Base-by-base conservation (phyloP, 2,329 filamentous ascomycete genomes). In the Beauveria sp. region DNA sequence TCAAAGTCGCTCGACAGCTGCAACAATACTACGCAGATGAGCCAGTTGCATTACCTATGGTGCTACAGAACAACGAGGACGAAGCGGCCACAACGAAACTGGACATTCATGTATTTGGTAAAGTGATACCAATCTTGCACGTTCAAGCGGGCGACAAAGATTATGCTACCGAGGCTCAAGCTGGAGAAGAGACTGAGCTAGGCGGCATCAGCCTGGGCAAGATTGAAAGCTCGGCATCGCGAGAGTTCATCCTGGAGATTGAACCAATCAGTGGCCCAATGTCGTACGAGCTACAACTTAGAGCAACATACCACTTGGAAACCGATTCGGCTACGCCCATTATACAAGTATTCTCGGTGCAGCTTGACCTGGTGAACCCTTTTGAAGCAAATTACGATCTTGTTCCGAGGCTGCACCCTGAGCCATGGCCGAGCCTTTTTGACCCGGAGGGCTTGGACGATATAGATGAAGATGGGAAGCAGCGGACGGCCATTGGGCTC, bases 321-420 rank as follows among this genome's bases (percentile, higher is more conserved):
- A 89, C 90, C 6, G 93, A 98, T 70, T 78, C 86, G 0, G 88
- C 89, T 56, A 96, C 92, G 1, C 87, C 88, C 1, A 88, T 98
- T 45, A 85, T 87, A 43, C 93, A 96, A 72, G 84, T 82, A 2
- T 76, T 88, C 24, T 80, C 85, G 1, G 81, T 89, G 45, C 86
- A 88, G 58, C 73, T 98, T 5, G 83, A 86, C 43, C 82, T 97
- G 60, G 85, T 91, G 59, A 87, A 86, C 55, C 91, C 93, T 0
- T 98, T 99, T 68, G 92, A 96, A 74, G 90, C 92, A 18, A 95
- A 90, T 69, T 97, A 96, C 72, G 91, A 96, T 64, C 85, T 98
- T 64, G 81, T 87, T 14, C 92, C 95, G 12, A 84, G 89, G 10
- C 79, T 96, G 3, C 89, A 97, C 72, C 74, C 82, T 0, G 87